phyloP scores from a whole-genome alignment of 768 basidiomycete species.

The Chiua virens region DNA sequence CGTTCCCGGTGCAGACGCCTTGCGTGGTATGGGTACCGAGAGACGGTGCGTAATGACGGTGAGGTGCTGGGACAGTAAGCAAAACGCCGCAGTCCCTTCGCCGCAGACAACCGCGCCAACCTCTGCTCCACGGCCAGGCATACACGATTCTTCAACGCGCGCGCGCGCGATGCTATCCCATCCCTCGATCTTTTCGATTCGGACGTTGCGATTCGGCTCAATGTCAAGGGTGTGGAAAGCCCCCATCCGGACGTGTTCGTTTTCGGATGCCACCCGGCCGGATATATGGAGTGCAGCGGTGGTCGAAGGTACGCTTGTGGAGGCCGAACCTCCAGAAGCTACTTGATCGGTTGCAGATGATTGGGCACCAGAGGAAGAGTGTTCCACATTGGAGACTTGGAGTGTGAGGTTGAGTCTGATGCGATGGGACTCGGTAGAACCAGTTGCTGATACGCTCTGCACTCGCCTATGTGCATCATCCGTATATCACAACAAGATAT shows the following conservation, averaged over 20 bases:
- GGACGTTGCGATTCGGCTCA: conserved; percentile 86
- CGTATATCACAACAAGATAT: background rate
- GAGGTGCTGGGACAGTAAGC: conserved; percentile 95
- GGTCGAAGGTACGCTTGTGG: conserved; percentile 34
- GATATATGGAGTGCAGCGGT: conserved; percentile 78
- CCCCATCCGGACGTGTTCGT: conserved; percentile 85
- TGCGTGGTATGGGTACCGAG: conserved; percentile 86
- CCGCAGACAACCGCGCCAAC: conserved; percentile 95
- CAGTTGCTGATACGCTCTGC: conserved; percentile 86
- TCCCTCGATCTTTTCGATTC: conserved; percentile 81
- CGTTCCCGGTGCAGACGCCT: conserved; percentile 76
- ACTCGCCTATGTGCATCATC: conserved; percentile 58
- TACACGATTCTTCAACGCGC: conserved; percentile 82
- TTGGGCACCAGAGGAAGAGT: conserved; percentile 66
- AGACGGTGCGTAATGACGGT: conserved; percentile 91
- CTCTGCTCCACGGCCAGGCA: conserved; percentile 94
- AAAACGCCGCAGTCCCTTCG: conserved; percentile 93
- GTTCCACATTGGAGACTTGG: conserved; percentile 74
- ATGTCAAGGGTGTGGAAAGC: conserved; percentile 95
- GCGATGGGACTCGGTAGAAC: conserved; percentile 90
- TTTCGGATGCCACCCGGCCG: conserved; percentile 84
- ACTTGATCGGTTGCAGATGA: conserved; percentile 48
- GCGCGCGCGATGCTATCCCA: conserved; percentile 91
- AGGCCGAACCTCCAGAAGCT: conserved; percentile 21
- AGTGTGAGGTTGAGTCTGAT: conserved; percentile 84